phyloP scores from a whole-genome alignment of 305 asterid species.

The Solanum hybrid region DNA sequence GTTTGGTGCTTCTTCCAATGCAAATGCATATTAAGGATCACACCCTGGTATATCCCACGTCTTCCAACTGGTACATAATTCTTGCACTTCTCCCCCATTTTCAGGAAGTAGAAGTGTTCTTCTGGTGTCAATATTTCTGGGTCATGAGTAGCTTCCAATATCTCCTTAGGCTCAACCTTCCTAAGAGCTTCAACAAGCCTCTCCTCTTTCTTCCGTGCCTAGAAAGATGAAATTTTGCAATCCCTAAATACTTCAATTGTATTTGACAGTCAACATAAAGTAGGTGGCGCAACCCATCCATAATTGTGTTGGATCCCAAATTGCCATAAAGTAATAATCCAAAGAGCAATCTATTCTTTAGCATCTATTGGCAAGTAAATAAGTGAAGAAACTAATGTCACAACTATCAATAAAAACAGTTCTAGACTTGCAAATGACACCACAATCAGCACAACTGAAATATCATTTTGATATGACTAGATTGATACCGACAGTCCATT shows the following conservation, averaged over 20 bases:
- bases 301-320: neutral
- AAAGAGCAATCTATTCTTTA: neutral
- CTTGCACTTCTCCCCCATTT: slow-evolving; percentile 89
- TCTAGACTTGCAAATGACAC: neutral
- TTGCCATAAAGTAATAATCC: neutral
- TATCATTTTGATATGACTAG: neutral
- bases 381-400: neutral
- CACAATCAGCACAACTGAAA: neutral
- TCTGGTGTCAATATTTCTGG: slow-evolving; percentile 98
- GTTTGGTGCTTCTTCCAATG: slow-evolving; percentile 98
- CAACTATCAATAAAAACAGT: neutral
- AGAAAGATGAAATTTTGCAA: slow-evolving; percentile 14
- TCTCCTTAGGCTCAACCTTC: slow-evolving; percentile 79
- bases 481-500: neutral
- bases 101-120: slow-evolving; percentile 88
- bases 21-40: slow-evolving; percentile 92
- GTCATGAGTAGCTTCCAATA: slow-evolving; percentile 65
- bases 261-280: neutral
- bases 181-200: slow-evolving; percentile 58
- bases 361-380: neutral
- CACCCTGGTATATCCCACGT: slow-evolving; percentile 88
- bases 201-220: slow-evolving; percentile 81
- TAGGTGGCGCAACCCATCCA: neutral
- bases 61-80: slow-evolving; percentile 95
- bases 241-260: slow-evolving; percentile 3